Conservation (phyloP, 1,284 basidiomycete species). For the Heterobasidion occidentale region DNA sequence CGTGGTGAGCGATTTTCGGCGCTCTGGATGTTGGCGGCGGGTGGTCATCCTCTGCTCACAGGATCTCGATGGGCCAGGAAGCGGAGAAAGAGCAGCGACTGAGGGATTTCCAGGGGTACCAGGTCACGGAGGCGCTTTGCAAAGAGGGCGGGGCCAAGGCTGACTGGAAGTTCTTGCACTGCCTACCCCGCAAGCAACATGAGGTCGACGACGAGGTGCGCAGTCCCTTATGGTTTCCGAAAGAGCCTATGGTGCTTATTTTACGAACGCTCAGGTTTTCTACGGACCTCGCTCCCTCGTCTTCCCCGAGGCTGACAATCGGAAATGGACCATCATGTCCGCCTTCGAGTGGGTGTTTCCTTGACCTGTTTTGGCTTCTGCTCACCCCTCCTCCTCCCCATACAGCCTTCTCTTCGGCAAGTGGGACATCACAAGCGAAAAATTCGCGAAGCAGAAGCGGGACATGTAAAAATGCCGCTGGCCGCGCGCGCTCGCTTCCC, state of each 20-base stretch:
- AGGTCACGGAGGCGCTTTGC: constrained; percentile 86
- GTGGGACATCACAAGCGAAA: constrained; percentile 26
- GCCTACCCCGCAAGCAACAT: constrained; percentile 86
- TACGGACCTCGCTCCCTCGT: constrained; percentile 72
- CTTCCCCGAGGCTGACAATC: constrained; percentile 75
- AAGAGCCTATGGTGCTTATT: not conserved
- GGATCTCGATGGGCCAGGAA: constrained; percentile 99
- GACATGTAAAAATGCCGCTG: too few species aligned
- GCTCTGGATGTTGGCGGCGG: not conserved
- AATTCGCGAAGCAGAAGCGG: too few species aligned
- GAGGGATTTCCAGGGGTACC: constrained; percentile 87
- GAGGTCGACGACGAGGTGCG: constrained; percentile 92
- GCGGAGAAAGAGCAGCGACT: constrained; percentile 87
- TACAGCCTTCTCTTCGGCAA: constrained; percentile 40
- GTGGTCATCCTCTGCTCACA: constrained; percentile 19
- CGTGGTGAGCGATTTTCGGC: constrained; percentile 54
- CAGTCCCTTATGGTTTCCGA: constrained; percentile 7
- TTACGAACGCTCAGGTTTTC: constrained; percentile 43
- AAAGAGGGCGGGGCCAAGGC: constrained; percentile 73
- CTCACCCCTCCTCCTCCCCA: constrained; percentile 1
- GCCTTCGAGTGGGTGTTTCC: constrained; percentile 64
- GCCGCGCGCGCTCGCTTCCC: too few species aligned
- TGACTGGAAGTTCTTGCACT: constrained; percentile 96
- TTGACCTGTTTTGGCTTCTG: not conserved
- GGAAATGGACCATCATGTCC: constrained; percentile 94